Percentiles rank a stretch among this genome's conserved stretches.
phyloP scores from a whole-genome alignment of 768 basidiomycete species.

The Asterophora lycoperdoides region DNA sequence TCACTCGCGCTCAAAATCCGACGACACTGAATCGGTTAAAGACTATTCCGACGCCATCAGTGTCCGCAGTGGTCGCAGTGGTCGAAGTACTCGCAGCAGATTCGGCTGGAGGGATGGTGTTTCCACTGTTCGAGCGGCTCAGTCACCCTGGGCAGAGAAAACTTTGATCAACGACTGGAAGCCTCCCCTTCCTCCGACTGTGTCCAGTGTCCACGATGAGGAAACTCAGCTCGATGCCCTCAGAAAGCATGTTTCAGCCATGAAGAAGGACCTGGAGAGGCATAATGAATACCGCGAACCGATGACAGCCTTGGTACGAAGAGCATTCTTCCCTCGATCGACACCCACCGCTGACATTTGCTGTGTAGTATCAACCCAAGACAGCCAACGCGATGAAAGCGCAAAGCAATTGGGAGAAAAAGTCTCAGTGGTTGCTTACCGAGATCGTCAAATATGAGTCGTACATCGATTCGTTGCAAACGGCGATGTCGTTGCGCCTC shows the following conservation, averaged over 20 bases:
- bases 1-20: constrained; percentile 52
- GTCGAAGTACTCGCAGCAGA: constrained; percentile 68
- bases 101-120: constrained; percentile 68
- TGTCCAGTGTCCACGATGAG: constrained; percentile 85
- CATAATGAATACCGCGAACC: constrained; percentile 84
- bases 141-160: constrained; percentile 75
- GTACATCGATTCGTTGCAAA: constrained; percentile 86
- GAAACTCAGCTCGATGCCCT: constrained; percentile 90
- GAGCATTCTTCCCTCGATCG: background rate
- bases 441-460: constrained; percentile 96
- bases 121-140: constrained; percentile 57
- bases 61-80: constrained; percentile 70
- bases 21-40: constrained; percentile 43
- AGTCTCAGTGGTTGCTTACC: constrained; percentile 80
- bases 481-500: constrained; percentile 78
- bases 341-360: constrained; percentile 10
- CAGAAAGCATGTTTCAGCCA: constrained; percentile 67
- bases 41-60: constrained; percentile 65
- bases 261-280: constrained; percentile 75
- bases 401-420: constrained; percentile 88
- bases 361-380: constrained; percentile 71
- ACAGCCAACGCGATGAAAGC: constrained; percentile 74
- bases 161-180: constrained; percentile 92
- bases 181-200: constrained; percentile 77
- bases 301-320: constrained; percentile 71